Evolutionary conservation across 2,329 filamentous ascomycete species (phyloP), one percentile per base, ranked within the genome.

Genomic region (Paecilomyces fulvus): DNA sequence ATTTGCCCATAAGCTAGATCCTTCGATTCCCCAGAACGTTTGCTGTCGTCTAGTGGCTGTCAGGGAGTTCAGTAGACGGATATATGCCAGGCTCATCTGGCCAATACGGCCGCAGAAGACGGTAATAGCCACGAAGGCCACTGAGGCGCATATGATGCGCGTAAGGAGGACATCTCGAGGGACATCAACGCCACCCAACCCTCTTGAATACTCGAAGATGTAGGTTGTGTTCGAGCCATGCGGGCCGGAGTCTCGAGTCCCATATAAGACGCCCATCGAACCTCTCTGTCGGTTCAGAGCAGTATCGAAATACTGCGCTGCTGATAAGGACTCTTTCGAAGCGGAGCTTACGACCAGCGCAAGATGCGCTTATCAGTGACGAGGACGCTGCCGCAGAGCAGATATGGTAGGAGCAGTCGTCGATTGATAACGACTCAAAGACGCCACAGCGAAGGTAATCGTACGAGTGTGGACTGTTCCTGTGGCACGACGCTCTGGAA

Each of bases 11-110:
- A 70, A 61, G 12, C 58, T 58, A 25, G 71, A 74, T 31, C 70
- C 67, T 58, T 79, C 75, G 37, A 72, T 61, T 17, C 72, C 72
- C 73, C 76, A 79, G 61, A 74, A 79, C 30, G 66, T 70, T 59
- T 79, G 77, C 55, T 77, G 70, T 28, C 63, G 62, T 52, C 64
- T 62, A 31, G 60, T 69, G 14, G 73, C 66, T 1, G 68, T 66
- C 31, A 73, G 61, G 21, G 74, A 74, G 50, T 70, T 72, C 56
- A 78, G 70, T 51, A 72, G 73, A 17, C 77, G 74, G 46, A 78
- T 66, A 58, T 77, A 74, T 20, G 72, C 68, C 63, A 76, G 73
- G 58, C 69, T 73, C 31, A 77, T 69, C 58, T 78, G 75, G 20
- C 68, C 67, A 21, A 77, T 59, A 33, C 77, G 73, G 37, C 70